phyloP scores from a whole-genome alignment of 495 filamentous ascomycete species.

The Peziza echinospora region DNA sequence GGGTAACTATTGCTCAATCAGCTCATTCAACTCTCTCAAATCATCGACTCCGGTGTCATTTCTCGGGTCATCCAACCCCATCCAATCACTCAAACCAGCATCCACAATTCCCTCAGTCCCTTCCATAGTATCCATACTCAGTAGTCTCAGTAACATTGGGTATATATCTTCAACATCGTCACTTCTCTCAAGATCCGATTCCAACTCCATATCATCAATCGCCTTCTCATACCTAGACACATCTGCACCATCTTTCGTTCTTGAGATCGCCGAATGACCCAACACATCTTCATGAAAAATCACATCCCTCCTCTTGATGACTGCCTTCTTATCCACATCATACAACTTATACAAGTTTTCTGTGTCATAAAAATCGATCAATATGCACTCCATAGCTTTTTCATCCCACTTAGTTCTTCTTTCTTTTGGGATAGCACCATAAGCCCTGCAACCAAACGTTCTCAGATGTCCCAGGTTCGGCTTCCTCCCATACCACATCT shows the following conservation, averaged over 20 bases:
- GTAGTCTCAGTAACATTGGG: neutral
- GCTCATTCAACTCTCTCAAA: too few relatives aligned
- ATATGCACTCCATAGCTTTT: neutral
- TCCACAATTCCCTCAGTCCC: too few relatives aligned
- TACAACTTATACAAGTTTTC: neutral
- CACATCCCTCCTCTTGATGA: neutral
- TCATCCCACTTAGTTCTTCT: neutral
- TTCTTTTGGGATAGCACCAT: neutral
- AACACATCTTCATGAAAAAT: neutral
- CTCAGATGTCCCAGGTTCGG: neutral
- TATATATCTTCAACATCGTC: neutral
- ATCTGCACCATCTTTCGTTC: neutral
- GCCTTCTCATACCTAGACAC: neutral
- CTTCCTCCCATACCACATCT: neutral
- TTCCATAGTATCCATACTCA: too few relatives aligned
- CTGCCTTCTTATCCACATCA: neutral
- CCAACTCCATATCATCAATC: neutral
- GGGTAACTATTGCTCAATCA: too few relatives aligned
- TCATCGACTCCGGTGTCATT: too few relatives aligned
- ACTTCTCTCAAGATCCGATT: neutral
- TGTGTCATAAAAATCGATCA: neutral
- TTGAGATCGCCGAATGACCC: neutral
- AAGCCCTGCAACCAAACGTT: neutral
- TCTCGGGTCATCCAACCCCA: too few relatives aligned
- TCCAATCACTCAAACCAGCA: too few relatives aligned